Evolutionary conservation across 805 yeast genomes (phyloP).

Genomic region (Alloascoidea hylecoeti): DNA sequence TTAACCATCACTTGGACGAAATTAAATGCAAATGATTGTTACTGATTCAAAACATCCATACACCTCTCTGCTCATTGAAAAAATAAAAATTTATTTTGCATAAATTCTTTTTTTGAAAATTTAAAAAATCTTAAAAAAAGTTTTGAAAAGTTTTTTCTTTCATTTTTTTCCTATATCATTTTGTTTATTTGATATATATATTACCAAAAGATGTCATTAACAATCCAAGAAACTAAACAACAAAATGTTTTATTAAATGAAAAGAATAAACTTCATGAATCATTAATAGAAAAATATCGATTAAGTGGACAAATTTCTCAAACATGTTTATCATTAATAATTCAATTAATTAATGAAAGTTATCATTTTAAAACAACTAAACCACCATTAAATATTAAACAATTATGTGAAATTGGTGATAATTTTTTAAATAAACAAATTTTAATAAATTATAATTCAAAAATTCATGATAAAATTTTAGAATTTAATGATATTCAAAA

Average conservation of each 20-base stretch:
- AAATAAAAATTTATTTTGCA: no score
- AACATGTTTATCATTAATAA: conserved; percentile 57
- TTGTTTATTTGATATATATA: no score
- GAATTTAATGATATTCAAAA: conserved; percentile 8
- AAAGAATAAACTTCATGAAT: conserved; percentile 49
- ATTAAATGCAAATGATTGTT: no score
- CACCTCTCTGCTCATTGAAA: no score
- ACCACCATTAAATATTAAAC: conserved; percentile 30
- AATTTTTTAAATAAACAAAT: conserved; percentile 51
- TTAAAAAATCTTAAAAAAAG: no score
- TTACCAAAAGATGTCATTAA: neutral
- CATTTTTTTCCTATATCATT: no score
- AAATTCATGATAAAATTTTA: conserved; percentile 29
- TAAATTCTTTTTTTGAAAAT: no score
- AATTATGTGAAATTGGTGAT: conserved; percentile 76
- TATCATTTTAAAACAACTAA: conserved; percentile 40
- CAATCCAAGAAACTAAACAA: conserved; percentile 2
- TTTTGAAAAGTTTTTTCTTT: no score
- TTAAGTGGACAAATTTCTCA: conserved; percentile 84
- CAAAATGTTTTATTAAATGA: conserved; percentile 35
- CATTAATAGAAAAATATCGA: conserved; percentile 69
- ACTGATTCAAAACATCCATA: no score
- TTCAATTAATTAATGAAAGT: conserved; percentile 53
- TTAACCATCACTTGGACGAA: no score
- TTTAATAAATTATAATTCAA: conserved; percentile 39